phyloP scores from a whole-genome alignment of 2,329 filamentous ascomycete genomes.

The Chaetothyriales sp. region DNA sequence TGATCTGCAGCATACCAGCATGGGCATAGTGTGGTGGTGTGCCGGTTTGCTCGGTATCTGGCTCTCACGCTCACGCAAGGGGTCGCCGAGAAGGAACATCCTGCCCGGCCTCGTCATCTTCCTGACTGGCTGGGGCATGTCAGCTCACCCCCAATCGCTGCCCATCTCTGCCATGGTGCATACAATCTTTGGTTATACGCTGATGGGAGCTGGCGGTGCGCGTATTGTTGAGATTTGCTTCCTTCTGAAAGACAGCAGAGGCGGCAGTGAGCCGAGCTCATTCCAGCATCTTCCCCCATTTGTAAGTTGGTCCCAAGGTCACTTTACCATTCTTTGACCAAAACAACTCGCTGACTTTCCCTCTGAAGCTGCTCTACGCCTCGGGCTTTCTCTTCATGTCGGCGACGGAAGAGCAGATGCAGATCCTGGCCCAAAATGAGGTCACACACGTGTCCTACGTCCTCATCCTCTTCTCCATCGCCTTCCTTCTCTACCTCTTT shows the following conservation, averaged over 20 bases:
- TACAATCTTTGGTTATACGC: conserved; percentile 76
- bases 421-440: conserved; percentile 53
- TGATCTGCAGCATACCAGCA: conserved; percentile 94
- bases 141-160: conserved; percentile 69
- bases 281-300: conserved; percentile 58
- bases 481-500: conserved; percentile 83
- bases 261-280: conserved; percentile 55
- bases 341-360: conserved; percentile 17
- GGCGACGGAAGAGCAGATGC: conserved; percentile 92
- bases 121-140: conserved; percentile 92
- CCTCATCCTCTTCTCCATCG: conserved; percentile 75
- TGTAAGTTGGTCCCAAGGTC: conserved; percentile 40
- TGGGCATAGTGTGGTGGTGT: conserved; percentile 98
- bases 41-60: conserved; percentile 83
- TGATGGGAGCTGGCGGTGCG: conserved; percentile 76
- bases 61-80: conserved; percentile 72
- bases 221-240: conserved; percentile 87
- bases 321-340: conserved; percentile 1
- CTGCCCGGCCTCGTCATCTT: conserved; percentile 82
- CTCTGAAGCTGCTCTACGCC: conserved; percentile 62
- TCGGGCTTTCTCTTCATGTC: conserved; percentile 96
- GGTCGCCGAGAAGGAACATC: conserved; percentile 78
- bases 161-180: conserved; percentile 80
- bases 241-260: conserved; percentile 57
- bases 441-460: conserved; percentile 87